Conservation (phyloP, 192 early-diverging fungal genomes). For the Chytriomyces sp. region DNA sequence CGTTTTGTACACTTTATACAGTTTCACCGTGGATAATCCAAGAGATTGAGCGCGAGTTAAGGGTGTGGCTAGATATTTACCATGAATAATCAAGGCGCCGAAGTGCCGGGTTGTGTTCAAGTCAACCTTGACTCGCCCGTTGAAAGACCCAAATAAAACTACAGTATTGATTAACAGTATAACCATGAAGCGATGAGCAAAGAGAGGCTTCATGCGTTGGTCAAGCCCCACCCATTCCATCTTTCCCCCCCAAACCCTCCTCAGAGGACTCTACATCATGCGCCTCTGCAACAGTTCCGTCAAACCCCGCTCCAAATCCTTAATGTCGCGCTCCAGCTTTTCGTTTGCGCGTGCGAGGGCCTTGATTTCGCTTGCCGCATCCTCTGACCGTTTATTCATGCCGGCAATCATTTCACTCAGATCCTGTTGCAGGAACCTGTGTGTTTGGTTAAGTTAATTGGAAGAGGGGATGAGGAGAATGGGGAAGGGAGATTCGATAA, state of each 20-base stretch:
- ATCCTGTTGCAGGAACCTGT: conserved; percentile 63
- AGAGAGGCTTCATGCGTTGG: neutral
- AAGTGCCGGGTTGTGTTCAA: conserved; percentile 10
- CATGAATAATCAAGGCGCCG: conserved; percentile 6
- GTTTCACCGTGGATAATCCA: conserved; percentile 8
- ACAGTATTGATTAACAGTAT: neutral
- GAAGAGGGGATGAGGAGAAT: neutral
- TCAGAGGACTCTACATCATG: conserved; percentile 18
- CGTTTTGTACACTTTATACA: neutral
- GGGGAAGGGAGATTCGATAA: neutral
- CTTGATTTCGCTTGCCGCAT: conserved; percentile 50
- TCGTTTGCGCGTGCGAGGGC: conserved; percentile 56
- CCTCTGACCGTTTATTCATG: conserved; percentile 39
- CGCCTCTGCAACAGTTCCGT: conserved; percentile 25
- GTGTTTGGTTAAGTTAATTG: neutral
- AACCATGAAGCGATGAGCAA: neutral
- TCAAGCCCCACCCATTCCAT: neutral
- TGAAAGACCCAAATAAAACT: neutral
- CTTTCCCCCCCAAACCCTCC: neutral
- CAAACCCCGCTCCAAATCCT: conserved; percentile 41
- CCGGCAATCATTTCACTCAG: conserved; percentile 46
- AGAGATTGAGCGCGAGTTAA: neutral
- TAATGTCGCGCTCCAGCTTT: conserved; percentile 62
- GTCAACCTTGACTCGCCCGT: neutral
- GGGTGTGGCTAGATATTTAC: conserved; percentile 1